Conservation (phyloP, 2,329 filamentous ascomycete genomes). For the Colletotrichum siamense region DNA sequence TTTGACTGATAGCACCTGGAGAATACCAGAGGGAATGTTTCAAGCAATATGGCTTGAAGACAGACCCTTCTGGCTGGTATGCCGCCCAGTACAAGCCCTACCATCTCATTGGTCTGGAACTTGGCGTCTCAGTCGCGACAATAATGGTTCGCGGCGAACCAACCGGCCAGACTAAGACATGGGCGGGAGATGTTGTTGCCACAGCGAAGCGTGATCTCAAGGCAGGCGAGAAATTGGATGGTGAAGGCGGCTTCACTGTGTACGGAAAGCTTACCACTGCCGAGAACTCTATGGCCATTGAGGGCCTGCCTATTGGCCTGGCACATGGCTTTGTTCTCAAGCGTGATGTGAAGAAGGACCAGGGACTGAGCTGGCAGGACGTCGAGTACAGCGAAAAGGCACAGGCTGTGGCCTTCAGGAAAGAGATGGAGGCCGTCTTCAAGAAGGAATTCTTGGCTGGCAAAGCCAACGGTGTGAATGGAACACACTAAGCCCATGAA, state of each 20-base stretch:
- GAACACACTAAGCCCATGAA: neutral
- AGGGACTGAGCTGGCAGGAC: slow-evolving; percentile 47
- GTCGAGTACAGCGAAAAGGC: slow-evolving; percentile 45
- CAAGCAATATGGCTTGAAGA: slow-evolving; percentile 49
- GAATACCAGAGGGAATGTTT: slow-evolving; percentile 48
- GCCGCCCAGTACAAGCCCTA: slow-evolving; percentile 52
- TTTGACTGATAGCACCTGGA: slow-evolving; percentile 28
- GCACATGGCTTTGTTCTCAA: slow-evolving; percentile 47
- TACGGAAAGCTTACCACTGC: slow-evolving; percentile 49
- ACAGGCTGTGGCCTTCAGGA: slow-evolving; percentile 43
- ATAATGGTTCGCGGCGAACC: neutral
- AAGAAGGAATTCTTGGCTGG: slow-evolving; percentile 27
- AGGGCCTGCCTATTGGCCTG: slow-evolving; percentile 33
- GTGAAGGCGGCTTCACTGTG: slow-evolving; percentile 50
- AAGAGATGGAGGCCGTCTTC: slow-evolving; percentile 48
- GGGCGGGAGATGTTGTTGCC: slow-evolving; percentile 49
- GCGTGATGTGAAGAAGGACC: slow-evolving; percentile 43
- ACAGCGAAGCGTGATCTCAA: slow-evolving; percentile 51
- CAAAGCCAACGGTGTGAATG: neutral
- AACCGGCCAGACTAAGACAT: slow-evolving; percentile 39
- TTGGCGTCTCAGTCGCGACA: slow-evolving; percentile 44
- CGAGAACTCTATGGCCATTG: neutral
- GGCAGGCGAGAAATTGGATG: slow-evolving; percentile 54
- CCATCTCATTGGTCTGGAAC: slow-evolving; percentile 51
- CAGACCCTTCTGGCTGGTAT: slow-evolving; percentile 44